These are phyloP conservation scores for Chlorella sorokiniana DNA, from an alignment of 139 green algal genomes.

Conservation along the genomic window DNA sequence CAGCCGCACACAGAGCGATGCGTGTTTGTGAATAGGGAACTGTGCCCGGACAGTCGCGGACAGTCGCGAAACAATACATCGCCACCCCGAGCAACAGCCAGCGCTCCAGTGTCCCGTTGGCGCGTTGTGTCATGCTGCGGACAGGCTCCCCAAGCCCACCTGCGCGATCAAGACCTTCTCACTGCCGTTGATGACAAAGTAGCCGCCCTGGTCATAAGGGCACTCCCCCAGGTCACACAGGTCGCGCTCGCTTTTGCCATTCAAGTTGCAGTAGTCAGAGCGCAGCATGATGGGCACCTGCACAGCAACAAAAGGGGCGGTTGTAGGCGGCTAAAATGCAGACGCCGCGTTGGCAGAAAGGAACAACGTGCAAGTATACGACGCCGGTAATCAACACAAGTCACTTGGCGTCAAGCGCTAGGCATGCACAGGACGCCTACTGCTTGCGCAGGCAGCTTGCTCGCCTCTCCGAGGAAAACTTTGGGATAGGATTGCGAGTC, in stretches of 20 bases:
- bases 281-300: constrained; percentile 99
- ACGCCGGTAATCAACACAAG: no score
- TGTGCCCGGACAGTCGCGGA: background rate
- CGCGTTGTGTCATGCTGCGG: background rate
- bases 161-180: constrained; percentile 99
- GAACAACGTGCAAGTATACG: no score
- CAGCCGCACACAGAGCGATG: background rate
- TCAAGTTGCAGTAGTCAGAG: constrained; percentile 90
- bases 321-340: no score
- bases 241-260: constrained; percentile 79
- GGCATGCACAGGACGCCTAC: no score
- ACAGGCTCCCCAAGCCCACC: background rate
- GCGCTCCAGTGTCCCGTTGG: no score
- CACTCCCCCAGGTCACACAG: constrained; percentile 93
- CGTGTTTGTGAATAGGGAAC: background rate
- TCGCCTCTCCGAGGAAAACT: constrained; percentile 91
- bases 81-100: no score
- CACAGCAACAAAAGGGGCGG: background rate
- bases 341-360: background rate
- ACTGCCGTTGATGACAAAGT: constrained; percentile 99
- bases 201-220: constrained; percentile 96
- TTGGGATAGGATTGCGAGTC: constrained; percentile 68
- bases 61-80: no score
- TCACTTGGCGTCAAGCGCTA: no score
- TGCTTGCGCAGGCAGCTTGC: background rate